Evolutionary conservation across 1,284 basidiomycete genomes (phyloP).

Genomic region (Cutaneotrichosporon cavernicola): DNA sequence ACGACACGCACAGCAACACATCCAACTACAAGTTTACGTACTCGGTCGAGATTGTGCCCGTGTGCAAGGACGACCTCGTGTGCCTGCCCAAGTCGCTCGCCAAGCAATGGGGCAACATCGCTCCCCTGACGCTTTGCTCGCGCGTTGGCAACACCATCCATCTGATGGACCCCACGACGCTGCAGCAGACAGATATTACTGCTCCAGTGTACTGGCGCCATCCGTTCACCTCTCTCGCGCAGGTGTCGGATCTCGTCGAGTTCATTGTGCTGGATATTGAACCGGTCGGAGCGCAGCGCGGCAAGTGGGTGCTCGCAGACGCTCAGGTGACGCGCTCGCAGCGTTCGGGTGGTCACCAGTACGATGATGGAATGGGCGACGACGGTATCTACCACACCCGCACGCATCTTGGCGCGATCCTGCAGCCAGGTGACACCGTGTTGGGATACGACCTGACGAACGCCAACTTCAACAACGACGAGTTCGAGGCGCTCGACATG

Average conservation of each 20-base stretch:
- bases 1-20: conserved; percentile 87
- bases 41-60: conserved; percentile 92
- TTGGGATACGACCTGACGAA: conserved; percentile 86
- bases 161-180: conserved; percentile 81
- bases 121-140: conserved; percentile 78
- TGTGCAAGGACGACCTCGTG: conserved; percentile 97
- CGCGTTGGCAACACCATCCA: conserved; percentile 91
- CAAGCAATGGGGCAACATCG: conserved; percentile 79
- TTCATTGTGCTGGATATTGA: conserved; percentile 96
- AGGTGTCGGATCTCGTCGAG: conserved; percentile 82
- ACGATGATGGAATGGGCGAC: conserved; percentile 56
- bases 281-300: conserved; percentile 66
- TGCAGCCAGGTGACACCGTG: conserved; percentile 92
- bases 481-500: conserved; percentile 72
- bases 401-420: conserved; percentile 89
- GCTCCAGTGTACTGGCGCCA: conserved; percentile 85
- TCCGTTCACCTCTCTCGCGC: conserved; percentile 80
- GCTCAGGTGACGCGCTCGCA: conserved; percentile 87
- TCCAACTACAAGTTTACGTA: conserved; percentile 98
- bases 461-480: conserved; percentile 89
- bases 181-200: conserved; percentile 78
- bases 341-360: conserved; percentile 52
- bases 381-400: conserved; percentile 92
- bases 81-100: conserved; percentile 83
- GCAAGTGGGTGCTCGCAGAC: conserved; percentile 83